A percentile compares a stretch with the other conserved stretches of the same genome.
Conservation (phyloP, 1,284 basidiomycete genomes). For the Austroboletus novae-zelandiae region DNA sequence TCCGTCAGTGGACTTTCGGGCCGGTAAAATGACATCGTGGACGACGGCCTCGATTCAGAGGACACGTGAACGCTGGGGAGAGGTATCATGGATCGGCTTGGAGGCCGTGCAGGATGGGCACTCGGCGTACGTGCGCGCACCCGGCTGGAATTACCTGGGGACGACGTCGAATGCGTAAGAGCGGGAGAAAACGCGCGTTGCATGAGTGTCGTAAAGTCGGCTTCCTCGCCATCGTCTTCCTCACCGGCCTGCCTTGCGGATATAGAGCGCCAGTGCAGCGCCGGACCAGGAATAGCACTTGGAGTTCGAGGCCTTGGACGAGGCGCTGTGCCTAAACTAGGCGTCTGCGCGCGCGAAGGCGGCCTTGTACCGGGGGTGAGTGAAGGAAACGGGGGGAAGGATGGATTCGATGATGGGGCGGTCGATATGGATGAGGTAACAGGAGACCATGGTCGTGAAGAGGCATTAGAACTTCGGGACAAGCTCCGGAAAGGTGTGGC, state of each 20-base stretch:
- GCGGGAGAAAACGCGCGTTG: conserved; percentile 68
- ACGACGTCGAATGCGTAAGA: conserved; percentile 38
- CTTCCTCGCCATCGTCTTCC: conserved; percentile 55
- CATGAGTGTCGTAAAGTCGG: conserved; percentile 41
- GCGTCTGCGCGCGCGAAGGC: conserved; percentile 37
- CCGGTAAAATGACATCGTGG: conserved; percentile 66
- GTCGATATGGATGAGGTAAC: conserved; percentile 71
- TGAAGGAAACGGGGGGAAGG: conserved; percentile 40
- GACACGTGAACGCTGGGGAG: conserved; percentile 70
- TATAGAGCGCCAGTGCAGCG: conserved; percentile 45
- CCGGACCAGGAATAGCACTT: conserved; percentile 68
- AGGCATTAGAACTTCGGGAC: conserved; percentile 72
- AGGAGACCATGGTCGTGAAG: conserved; percentile 78
- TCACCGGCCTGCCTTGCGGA: conserved; percentile 46
- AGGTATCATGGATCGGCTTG: conserved; percentile 79
- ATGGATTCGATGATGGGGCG: conserved; percentile 54
- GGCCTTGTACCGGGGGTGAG: conserved; percentile 44
- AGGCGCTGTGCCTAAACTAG: conserved; percentile 43
- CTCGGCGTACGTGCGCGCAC: conserved; percentile 40
- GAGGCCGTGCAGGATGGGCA: conserved; percentile 64
- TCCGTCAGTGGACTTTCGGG: conserved; percentile 51
- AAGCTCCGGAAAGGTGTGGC: conserved; percentile 52
- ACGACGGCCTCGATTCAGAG: conserved; percentile 65
- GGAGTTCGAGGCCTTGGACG: conserved; percentile 73
- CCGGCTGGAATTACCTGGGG: conserved; percentile 33